Evolutionary conservation across 163 green algal genomes (phyloP), one percentile per base, ranked within the genome.

Genomic region (Scenedesmus sp.): DNA sequence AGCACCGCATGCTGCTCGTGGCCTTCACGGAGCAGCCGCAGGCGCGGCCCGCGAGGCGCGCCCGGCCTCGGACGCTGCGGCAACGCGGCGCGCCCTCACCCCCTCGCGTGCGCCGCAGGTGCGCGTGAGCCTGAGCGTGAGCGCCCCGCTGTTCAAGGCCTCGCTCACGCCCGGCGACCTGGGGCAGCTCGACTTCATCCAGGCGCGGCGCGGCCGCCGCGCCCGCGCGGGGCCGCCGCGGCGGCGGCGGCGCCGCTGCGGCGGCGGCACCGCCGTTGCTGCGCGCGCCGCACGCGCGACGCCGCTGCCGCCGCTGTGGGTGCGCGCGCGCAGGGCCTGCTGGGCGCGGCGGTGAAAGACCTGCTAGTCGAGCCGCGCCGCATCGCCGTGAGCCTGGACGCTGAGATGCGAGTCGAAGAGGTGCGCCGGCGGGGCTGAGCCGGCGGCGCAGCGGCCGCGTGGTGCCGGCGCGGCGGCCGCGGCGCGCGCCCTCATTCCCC

Each of bases 361-460:
- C 67, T 48, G 34, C 60, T 90, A 48, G 85, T 90, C 58, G 85
- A 90, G 80, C 85, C 85, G 15, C 60, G 78, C 10, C 34, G 85
- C 3, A 82, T 60, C 5, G 83, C 80, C 7, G 48, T 85, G 29
- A 80, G 54, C 63, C 80, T 90, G 44, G 85, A 90, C 77, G 72
- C 71, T 7, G 80, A 86, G 28, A 57, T 81, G 20, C 36, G 70
- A 9, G 82, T 81, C 33, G 82, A 83, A 29, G 74, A 87, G 83
- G 83, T 86, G 64, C 10, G 74, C 5, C n/a, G n/a, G n/a, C n/a
- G n/a, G n/a, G n/a, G n/a, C n/a, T n/a, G n/a, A n/a, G n/a, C n/a
- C n/a, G n/a, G n/a, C n/a, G n/a, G n/a, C n/a, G n/a, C n/a, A n/a
- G n/a, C n/a, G n/a, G n/a, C n/a, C n/a, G n/a, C n/a, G n/a, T n/a